Evolutionary conservation across 2,329 filamentous ascomycete species (phyloP).

Genomic region (Hymenoscyphus infarciens): DNA sequence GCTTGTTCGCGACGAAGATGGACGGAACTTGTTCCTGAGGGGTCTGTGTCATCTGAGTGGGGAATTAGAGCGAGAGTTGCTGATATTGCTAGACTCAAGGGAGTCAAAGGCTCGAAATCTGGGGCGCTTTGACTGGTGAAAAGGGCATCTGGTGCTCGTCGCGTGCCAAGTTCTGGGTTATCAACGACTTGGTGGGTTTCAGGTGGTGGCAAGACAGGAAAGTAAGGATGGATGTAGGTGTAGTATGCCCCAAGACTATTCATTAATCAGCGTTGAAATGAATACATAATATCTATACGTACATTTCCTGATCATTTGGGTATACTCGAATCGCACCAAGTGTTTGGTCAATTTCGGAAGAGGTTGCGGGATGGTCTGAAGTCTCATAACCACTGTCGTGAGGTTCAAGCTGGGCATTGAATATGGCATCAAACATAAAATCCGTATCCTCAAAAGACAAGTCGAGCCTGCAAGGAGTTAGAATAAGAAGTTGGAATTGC

Average conservation of each 20-base stretch:
- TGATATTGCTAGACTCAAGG: constrained; percentile 45
- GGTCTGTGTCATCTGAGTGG: constrained; percentile 35
- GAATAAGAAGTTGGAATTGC: not conserved
- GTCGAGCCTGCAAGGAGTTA: constrained; percentile 31
- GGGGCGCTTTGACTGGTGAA: constrained; percentile 36
- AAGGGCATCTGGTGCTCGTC: constrained; percentile 29
- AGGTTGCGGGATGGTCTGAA: constrained; percentile 18
- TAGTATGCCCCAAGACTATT: constrained; percentile 48
- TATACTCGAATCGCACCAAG: constrained; percentile 24
- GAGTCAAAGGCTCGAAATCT: constrained; percentile 41
- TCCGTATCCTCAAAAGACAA: constrained; percentile 42
- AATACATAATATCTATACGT: constrained; percentile 5
- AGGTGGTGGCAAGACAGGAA: constrained; percentile 48
- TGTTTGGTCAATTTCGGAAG: constrained; percentile 14
- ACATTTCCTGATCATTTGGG: constrained; percentile 30
- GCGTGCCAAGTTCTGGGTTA: constrained; percentile 28
- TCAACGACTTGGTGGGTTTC: constrained; percentile 25
- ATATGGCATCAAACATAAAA: constrained; percentile 27
- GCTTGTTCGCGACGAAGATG: constrained; percentile 45
- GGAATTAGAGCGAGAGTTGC: constrained; percentile 48
- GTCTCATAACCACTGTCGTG: constrained; percentile 24
- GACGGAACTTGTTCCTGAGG: constrained; percentile 38
- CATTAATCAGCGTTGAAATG: not conserved
- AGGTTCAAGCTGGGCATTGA: constrained; percentile 18
- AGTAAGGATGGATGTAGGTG: constrained; percentile 48